Evolutionary conservation across 2,329 filamentous ascomycete genomes (phyloP).

Genomic region (Colletotrichum sp.): DNA sequence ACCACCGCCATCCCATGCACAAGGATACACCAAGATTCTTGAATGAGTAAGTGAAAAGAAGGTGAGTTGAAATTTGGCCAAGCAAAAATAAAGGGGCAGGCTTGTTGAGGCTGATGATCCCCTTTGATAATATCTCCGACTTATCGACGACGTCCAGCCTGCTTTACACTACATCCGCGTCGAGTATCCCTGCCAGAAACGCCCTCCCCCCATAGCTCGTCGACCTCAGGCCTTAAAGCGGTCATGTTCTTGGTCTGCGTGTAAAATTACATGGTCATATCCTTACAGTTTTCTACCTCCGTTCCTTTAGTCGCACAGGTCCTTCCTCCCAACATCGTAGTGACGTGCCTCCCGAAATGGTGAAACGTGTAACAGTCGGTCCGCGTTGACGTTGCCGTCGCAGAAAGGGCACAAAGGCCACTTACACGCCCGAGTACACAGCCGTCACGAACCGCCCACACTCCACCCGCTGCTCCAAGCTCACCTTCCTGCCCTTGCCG

Average conservation of each 20-base stretch:
- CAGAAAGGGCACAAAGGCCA: background rate
- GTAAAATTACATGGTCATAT: slow-evolving; percentile 13
- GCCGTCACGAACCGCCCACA: slow-evolving; percentile 84
- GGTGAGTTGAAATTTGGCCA: background rate
- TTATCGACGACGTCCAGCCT: background rate
- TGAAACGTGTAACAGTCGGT: slow-evolving; percentile 9
- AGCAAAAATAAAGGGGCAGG: background rate
- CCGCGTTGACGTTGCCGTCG: background rate
- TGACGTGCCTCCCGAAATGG: background rate
- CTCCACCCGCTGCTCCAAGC: slow-evolving; percentile 84
- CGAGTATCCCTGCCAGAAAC: background rate
- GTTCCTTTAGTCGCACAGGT: background rate
- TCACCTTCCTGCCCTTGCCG: slow-evolving; percentile 70
- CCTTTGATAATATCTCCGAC: background rate
- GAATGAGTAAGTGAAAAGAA: background rate
- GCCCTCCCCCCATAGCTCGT: background rate
- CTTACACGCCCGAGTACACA: slow-evolving; percentile 73
- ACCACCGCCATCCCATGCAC: background rate
- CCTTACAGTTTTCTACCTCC: background rate
- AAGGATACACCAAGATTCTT: background rate
- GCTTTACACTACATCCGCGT: background rate
- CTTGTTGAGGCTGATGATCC: background rate
- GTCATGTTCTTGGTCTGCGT: background rate
- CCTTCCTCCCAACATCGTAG: background rate
- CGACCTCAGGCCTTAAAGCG: background rate